These are phyloP conservation scores for Fusarium musae DNA, from an alignment of 2,329 filamentous ascomycete genomes.

Conservation along the genomic window DNA sequence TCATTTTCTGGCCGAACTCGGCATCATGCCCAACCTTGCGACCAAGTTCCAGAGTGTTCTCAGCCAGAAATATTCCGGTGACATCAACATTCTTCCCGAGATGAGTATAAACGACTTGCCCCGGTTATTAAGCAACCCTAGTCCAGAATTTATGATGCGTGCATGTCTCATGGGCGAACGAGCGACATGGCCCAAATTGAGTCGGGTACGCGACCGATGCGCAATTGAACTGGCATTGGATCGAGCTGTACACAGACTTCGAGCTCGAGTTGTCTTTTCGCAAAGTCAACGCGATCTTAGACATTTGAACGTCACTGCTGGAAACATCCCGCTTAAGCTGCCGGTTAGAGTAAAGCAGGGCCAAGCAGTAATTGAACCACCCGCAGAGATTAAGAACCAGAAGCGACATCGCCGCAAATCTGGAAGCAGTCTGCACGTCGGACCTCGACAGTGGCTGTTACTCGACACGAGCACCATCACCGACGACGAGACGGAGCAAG, in stretches of 20 bases:
- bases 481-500: constrained; percentile 57
- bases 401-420: constrained; percentile 61
- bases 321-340: constrained; percentile 42
- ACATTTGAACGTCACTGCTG: constrained; percentile 51
- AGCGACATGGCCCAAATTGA: constrained; percentile 92
- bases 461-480: constrained; percentile 53
- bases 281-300: constrained; percentile 71
- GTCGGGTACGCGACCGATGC: constrained; percentile 85
- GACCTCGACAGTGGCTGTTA: constrained; percentile 50
- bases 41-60: constrained; percentile 84
- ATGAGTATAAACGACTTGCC: constrained; percentile 80
- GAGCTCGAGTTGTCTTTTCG: constrained; percentile 76
- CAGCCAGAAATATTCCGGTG: constrained; percentile 90
- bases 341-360: constrained; percentile 27
- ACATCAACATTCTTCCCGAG: constrained; percentile 92
- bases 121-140: constrained; percentile 84
- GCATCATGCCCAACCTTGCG: constrained; percentile 80
- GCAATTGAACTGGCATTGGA: constrained; percentile 90
- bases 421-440: constrained; percentile 58
- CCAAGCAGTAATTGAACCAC: constrained; percentile 30
- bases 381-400: constrained; percentile 45
- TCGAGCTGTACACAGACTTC: constrained; percentile 74
- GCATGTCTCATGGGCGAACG: constrained; percentile 82
- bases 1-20: constrained; percentile 82
- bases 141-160: constrained; percentile 84